phyloP scores from a whole-genome alignment of 1,284 basidiomycete species.

The Marasmius fiardii region DNA sequence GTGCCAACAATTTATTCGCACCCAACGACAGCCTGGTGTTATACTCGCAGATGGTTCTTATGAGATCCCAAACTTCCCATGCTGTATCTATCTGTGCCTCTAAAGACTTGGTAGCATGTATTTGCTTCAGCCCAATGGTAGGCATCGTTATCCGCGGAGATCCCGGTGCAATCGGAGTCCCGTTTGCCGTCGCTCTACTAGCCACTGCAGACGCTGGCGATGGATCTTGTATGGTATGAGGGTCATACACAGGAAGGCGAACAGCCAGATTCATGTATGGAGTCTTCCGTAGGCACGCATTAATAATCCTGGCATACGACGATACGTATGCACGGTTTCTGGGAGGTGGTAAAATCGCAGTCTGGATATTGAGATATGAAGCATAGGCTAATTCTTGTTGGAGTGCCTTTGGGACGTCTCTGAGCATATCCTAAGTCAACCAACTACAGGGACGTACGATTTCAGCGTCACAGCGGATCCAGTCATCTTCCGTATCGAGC shows the following conservation, averaged over 20 bases:
- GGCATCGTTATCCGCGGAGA: slow-evolving; percentile 36
- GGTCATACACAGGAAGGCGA: slow-evolving; percentile 82
- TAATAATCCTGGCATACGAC: slow-evolving; percentile 91
- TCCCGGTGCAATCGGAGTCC: slow-evolving; percentile 12
- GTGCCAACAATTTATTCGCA: slow-evolving; percentile 26
- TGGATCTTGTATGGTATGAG: slow-evolving; percentile 45
- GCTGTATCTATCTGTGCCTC: slow-evolving; percentile 75
- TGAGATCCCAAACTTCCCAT: slow-evolving; percentile 99
- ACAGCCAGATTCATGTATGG: slow-evolving; percentile 79
- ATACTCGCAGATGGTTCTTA: slow-evolving; percentile 87
- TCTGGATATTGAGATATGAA: slow-evolving; percentile 85
- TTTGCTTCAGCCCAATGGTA: slow-evolving; percentile 14
- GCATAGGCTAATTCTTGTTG: slow-evolving; percentile 93
- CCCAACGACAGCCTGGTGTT: slow-evolving; percentile 79
- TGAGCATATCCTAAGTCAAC: neutral
- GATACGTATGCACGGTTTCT: slow-evolving; percentile 82
- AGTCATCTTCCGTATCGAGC: slow-evolving; percentile 90
- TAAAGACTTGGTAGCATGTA: slow-evolving; percentile 28
- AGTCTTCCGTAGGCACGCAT: slow-evolving; percentile 67
- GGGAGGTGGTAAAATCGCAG: slow-evolving; percentile 88
- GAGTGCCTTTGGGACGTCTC: slow-evolving; percentile 61
- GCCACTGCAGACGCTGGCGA: slow-evolving; percentile 16
- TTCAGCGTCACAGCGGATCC: slow-evolving; percentile 94
- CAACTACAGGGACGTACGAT: slow-evolving; percentile 53
- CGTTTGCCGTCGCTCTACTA: neutral